Evolutionary conservation across 2,329 filamentous ascomycete species (phyloP).

Genomic region (Fusarium buxicola): DNA sequence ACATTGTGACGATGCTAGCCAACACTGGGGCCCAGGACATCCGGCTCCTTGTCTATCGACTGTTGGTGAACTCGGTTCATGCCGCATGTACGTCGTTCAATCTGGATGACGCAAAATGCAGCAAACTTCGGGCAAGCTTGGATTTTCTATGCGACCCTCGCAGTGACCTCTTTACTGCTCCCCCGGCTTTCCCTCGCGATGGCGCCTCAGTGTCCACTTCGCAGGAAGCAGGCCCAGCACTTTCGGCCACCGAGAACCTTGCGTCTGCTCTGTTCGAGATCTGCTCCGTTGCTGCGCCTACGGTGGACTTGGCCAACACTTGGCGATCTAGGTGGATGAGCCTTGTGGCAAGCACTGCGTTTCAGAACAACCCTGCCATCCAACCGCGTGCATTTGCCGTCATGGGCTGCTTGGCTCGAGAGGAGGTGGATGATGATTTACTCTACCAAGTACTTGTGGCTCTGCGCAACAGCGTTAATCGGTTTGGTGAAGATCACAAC

Average conservation of each 20-base stretch:
- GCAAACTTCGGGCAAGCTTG: conserved; percentile 66
- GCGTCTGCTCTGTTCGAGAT: conserved; percentile 72
- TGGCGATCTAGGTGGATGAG: conserved; percentile 82
- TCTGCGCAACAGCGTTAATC: conserved; percentile 71
- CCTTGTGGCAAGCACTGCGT: conserved; percentile 76
- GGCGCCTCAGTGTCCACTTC: conserved; percentile 65
- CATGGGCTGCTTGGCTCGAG: conserved; percentile 77
- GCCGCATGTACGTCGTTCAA: conserved; percentile 74
- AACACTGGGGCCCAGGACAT: conserved; percentile 71
- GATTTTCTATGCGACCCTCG: conserved; percentile 70
- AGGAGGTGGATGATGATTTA: conserved; percentile 78
- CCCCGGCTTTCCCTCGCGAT: conserved; percentile 60
- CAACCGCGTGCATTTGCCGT: conserved; percentile 77
- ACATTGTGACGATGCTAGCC: conserved; percentile 76
- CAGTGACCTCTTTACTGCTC: conserved; percentile 67
- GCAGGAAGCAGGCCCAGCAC: conserved; percentile 64
- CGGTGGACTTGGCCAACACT: conserved; percentile 72
- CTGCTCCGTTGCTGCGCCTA: conserved; percentile 71
- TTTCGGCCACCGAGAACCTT: conserved; percentile 69
- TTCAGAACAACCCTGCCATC: conserved; percentile 78
- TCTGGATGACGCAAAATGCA: conserved; percentile 69
- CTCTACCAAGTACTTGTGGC: conserved; percentile 78
- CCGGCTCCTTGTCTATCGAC: conserved; percentile 69
- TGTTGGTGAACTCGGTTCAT: conserved; percentile 75
- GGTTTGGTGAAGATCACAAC: conserved; percentile 72